A percentile compares a stretch with the other conserved stretches of the same genome.
Evolutionary conservation across 2,329 filamentous ascomycete species (phyloP).

Genomic region (Arthroderma sp.): DNA sequence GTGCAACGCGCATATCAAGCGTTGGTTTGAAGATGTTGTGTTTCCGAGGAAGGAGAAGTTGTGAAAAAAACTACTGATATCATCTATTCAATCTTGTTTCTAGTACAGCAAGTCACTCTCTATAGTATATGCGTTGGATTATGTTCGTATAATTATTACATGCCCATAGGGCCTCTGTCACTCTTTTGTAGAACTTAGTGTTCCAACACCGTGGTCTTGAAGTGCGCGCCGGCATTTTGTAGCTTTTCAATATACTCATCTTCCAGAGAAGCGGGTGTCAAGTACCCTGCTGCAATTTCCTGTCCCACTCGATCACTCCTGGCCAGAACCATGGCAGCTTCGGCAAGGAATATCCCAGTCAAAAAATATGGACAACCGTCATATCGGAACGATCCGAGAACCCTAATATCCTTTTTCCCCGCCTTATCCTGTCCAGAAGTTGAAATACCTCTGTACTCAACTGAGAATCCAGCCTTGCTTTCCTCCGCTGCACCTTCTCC

Average conservation of each 20-base stretch:
- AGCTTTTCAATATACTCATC: constrained; percentile 37
- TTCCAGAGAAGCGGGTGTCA: constrained; percentile 39
- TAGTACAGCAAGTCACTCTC: neutral
- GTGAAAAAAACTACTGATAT: neutral
- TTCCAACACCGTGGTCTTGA: constrained; percentile 31
- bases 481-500: constrained; percentile 40
- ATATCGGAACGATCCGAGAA: constrained; percentile 32
- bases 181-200: neutral
- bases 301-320: constrained; percentile 30
- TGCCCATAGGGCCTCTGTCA: neutral
- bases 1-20: constrained; percentile 55
- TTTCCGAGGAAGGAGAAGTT: constrained; percentile 34
- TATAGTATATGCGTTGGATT: neutral
- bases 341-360: constrained; percentile 33
- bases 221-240: constrained; percentile 32
- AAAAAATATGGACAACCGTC: constrained; percentile 34
- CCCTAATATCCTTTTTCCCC: constrained; percentile 24
- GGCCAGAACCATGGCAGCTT: constrained; percentile 36
- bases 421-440: constrained; percentile 28
- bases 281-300: constrained; percentile 35
- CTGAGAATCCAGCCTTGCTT: constrained; percentile 26
- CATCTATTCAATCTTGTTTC: too few species aligned
- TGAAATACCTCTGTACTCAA: constrained; percentile 37
- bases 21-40: constrained; percentile 53
- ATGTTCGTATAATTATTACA: neutral